Conservation (phyloP, 768 basidiomycete genomes). For the Suillus weaverae region DNA sequence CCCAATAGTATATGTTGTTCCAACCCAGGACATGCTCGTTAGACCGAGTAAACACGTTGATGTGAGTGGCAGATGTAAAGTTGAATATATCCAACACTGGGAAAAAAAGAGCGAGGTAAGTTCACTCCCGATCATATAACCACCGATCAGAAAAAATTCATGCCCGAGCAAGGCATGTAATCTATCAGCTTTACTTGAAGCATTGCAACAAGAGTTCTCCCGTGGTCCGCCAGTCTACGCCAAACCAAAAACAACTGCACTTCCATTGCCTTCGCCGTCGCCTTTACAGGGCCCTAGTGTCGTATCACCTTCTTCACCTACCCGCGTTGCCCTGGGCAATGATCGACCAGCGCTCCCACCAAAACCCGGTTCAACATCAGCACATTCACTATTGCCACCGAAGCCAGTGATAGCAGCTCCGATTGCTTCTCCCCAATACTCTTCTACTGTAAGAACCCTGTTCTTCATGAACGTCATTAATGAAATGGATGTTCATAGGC, state of each 20-base stretch:
- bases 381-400: constrained; percentile 12
- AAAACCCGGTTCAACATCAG: constrained; percentile 31
- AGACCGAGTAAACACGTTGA: constrained; percentile 75
- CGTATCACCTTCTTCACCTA: constrained; percentile 20
- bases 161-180: constrained; percentile 61
- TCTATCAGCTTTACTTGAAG: constrained; percentile 70
- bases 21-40: constrained; percentile 88
- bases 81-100: constrained; percentile 79
- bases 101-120: constrained; percentile 79
- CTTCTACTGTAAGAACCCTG: constrained; percentile 1
- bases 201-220: constrained; percentile 83
- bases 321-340: constrained; percentile 13
- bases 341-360: constrained; percentile 42
- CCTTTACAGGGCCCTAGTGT: constrained; percentile 19
- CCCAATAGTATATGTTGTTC: constrained; percentile 89
- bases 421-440: constrained; percentile 13
- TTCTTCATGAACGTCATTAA: background rate
- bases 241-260: constrained; percentile 52
- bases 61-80: constrained; percentile 69
- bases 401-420: constrained; percentile 19
- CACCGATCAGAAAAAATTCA: constrained; percentile 10
- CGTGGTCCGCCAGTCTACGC: constrained; percentile 87
- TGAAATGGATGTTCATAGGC: constrained; percentile 17
- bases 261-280: constrained; percentile 20
- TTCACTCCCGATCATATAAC: constrained; percentile 17